Conservation (phyloP, 1,284 basidiomycete genomes). For the Psilocybe mexicana region DNA sequence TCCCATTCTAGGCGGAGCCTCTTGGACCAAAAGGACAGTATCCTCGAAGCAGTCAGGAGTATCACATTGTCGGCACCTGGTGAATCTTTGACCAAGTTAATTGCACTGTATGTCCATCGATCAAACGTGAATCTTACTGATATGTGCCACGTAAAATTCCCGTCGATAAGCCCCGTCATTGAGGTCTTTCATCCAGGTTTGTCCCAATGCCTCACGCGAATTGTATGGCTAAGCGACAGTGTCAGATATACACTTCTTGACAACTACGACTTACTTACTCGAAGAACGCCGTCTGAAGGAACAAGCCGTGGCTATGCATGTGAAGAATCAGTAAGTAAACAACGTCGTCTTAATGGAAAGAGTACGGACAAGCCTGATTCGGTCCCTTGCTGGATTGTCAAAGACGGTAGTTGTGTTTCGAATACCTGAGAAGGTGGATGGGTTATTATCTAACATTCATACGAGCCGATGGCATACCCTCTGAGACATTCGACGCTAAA, state of each 20-base stretch:
- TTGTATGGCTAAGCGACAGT: constrained; percentile 70
- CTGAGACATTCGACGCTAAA: constrained; percentile 93
- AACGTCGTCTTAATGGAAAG: background rate
- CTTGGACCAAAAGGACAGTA: constrained; percentile 86
- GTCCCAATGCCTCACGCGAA: constrained; percentile 88
- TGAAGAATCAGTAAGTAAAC: constrained; percentile 5
- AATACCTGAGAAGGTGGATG: constrained; percentile 57
- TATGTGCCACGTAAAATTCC: constrained; percentile 91
- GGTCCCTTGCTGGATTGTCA: constrained; percentile 89
- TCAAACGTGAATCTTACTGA: constrained; percentile 52
- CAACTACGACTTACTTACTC: constrained; percentile 51
- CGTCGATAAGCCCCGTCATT: constrained; percentile 84
- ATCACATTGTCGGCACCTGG: constrained; percentile 84
- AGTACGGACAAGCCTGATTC: constrained; percentile 71
- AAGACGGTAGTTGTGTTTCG: constrained; percentile 99
- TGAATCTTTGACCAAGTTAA: constrained; percentile 45
- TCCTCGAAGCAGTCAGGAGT: constrained; percentile 76
- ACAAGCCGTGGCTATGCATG: constrained; percentile 77
- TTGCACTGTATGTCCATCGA: background rate
- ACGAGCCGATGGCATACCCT: constrained; percentile 53
- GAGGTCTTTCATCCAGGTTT: constrained; percentile 95
- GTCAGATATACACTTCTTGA: background rate
- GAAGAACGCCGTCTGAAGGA: constrained; percentile 82
- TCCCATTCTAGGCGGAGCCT: constrained; percentile 92
- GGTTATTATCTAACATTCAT: background rate